Percentiles rank a stretch among this genome's conserved stretches.
Conservation (phyloP, 2,329 filamentous ascomycete genomes). For the Penicillium sp. region DNA sequence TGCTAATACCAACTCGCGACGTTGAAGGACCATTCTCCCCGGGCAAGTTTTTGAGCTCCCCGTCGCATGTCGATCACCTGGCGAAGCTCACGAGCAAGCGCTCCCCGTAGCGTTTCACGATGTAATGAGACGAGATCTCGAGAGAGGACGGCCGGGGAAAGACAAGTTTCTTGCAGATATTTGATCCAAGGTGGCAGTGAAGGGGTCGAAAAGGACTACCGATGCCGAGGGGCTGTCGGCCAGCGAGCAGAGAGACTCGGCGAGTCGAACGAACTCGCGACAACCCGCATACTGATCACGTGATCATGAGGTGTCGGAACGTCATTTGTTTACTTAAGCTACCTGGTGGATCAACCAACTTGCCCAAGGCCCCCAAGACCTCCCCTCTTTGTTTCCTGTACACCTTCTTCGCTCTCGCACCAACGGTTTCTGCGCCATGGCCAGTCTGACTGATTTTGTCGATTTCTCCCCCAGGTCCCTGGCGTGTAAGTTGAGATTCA, state of each 20-base stretch:
- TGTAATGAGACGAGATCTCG: neutral
- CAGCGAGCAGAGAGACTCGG: slow-evolving; percentile 2
- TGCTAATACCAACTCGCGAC: slow-evolving; percentile 46
- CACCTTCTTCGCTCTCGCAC: slow-evolving; percentile 3
- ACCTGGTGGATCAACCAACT: slow-evolving; percentile 7
- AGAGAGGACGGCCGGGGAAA: neutral
- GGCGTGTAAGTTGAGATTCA: slow-evolving; percentile 54
- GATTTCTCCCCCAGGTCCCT: slow-evolving; percentile 69
- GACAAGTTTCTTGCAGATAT: neutral
- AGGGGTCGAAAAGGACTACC: neutral
- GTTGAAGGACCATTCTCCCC: slow-evolving; percentile 51
- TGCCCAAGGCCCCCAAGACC: neutral
- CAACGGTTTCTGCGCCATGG: slow-evolving; percentile 28
- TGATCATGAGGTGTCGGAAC: slow-evolving; percentile 19
- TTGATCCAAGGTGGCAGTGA: neutral
- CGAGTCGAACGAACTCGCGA: slow-evolving; percentile 8
- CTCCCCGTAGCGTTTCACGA: slow-evolving; percentile 14
- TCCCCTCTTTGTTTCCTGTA: slow-evolving; percentile 5
- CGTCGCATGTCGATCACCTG: slow-evolving; percentile 36
- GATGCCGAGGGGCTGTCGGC: neutral
- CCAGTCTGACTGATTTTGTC: slow-evolving; percentile 47
- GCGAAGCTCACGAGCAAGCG: slow-evolving; percentile 17
- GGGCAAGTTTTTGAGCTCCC: slow-evolving; percentile 45
- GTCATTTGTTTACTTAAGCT: slow-evolving; percentile 32
- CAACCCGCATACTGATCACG: slow-evolving; percentile 19